A percentile compares a stretch with the other conserved stretches of the same genome.
phyloP scores from a whole-genome alignment of 208 protist species.

The Leishmania lainsoni region DNA sequence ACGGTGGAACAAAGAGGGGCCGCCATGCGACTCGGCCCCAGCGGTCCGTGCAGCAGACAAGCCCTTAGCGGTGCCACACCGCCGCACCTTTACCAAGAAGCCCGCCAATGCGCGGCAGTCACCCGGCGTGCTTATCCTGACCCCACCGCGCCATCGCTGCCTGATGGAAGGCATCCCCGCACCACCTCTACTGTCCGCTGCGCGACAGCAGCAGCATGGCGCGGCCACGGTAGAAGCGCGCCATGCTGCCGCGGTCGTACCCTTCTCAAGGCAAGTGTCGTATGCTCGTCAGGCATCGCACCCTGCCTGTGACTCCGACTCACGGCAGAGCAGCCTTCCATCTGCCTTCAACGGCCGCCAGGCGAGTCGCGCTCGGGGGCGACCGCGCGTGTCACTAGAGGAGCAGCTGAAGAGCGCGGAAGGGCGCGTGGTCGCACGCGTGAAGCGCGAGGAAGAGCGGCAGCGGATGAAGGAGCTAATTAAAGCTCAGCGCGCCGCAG shows the following conservation, averaged over 20 bases:
- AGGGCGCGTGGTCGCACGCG: slow-evolving; percentile 47
- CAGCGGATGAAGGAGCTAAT: slow-evolving; percentile 80
- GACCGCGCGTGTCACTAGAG: slow-evolving; percentile 23
- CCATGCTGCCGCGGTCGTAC: slow-evolving; percentile 4
- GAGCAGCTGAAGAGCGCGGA: slow-evolving; percentile 43
- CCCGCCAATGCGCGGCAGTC: slow-evolving; percentile 3
- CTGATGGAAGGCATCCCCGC: not conserved
- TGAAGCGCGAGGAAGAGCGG: slow-evolving; percentile 69
- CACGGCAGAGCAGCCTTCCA: slow-evolving; percentile 14
- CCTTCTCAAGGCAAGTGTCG: slow-evolving; percentile 18
- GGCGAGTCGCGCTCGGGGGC: slow-evolving; percentile 46
- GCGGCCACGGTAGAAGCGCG: not conserved
- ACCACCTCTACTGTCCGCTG: not conserved
- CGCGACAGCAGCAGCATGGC: slow-evolving; percentile 6
- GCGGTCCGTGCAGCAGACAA: not conserved
- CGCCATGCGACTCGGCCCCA: slow-evolving; percentile 5
- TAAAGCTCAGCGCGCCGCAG: slow-evolving; percentile 57
- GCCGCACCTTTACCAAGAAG: slow-evolving; percentile 13
- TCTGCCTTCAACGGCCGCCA: slow-evolving; percentile 39
- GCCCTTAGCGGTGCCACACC: slow-evolving; percentile 20
- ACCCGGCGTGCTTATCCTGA: slow-evolving; percentile 15
- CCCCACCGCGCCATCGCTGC: slow-evolving; percentile 12
- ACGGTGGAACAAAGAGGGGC: slow-evolving; percentile 24
- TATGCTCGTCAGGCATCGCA: slow-evolving; percentile 19
- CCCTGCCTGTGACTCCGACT: not conserved